Evolutionary conservation across 257 asterid species (phyloP).

Genomic region (Scutellaria galericulata): DNA sequence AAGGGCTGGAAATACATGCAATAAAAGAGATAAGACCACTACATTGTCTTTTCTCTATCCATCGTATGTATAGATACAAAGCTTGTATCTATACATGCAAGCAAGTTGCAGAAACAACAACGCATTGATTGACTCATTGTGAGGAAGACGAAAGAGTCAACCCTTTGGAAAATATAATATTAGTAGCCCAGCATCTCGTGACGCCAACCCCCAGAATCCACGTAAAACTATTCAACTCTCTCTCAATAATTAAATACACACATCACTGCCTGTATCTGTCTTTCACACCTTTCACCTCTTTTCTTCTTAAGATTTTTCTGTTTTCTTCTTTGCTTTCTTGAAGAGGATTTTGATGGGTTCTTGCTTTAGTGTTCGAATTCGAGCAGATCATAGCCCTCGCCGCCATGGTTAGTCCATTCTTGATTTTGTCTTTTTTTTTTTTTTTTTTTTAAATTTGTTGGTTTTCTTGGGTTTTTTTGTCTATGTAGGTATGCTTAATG

Average conservation of each 20-base stretch:
- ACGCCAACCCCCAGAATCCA: conserved; percentile 46
- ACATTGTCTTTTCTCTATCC: conserved; percentile 1
- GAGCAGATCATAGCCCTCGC: conserved; percentile 69
- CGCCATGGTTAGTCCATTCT: conserved; percentile 61
- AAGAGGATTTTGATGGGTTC: conserved; percentile 61
- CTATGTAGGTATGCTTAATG: too few species aligned
- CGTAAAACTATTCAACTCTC: conserved; percentile 37
- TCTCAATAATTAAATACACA: too few species aligned
- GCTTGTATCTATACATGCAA: conserved; percentile 12
- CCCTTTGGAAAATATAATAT: conserved; percentile 34
- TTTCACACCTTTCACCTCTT: conserved; percentile 2
- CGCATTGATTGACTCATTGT: conserved; percentile 19
- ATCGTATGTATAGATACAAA: conserved; percentile 18
- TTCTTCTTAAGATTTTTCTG: conserved; percentile 13
- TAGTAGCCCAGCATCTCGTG: conserved; percentile 51
- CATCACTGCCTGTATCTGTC: too few species aligned
- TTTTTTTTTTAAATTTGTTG: too few species aligned
- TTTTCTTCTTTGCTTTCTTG: neutral
- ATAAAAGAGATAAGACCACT: conserved; percentile 38
- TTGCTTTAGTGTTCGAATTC: conserved; percentile 69
- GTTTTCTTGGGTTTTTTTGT: too few species aligned
- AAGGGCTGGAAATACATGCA: conserved; percentile 40
- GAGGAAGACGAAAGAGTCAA: conserved; percentile 45
- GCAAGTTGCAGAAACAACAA: conserved; percentile 43
- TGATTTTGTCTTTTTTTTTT: neutral